Percentiles rank a stretch among this genome's conserved stretches.
Conservation (phyloP, 345 rosid species). For the Turnera subulata region DNA sequence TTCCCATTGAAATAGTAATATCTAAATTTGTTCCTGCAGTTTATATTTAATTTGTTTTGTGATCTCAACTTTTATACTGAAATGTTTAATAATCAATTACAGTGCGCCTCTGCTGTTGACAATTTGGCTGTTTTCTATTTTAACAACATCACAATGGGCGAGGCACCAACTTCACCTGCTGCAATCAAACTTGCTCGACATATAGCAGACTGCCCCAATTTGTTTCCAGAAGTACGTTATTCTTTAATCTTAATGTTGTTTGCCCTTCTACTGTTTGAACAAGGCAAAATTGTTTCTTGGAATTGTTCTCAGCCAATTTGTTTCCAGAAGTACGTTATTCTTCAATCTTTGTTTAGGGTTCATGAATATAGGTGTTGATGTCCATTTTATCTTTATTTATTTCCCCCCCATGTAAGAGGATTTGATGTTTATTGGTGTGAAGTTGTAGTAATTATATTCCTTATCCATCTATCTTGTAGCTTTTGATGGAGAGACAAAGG, state of each 20-base stretch:
- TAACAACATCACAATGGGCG: conserved; percentile 95
- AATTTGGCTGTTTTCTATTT: conserved; percentile 94
- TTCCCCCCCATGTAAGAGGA: no score
- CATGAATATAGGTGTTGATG: no score
- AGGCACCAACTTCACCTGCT: conserved; percentile 72
- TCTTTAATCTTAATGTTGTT: background rate
- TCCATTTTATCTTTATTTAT: no score
- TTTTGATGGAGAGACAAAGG: no score
- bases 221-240: conserved; percentile 84
- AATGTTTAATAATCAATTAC: no score
- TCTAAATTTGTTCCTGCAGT: background rate
- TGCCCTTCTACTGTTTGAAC: background rate
- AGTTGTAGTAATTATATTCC: background rate
- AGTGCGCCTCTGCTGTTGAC: conserved; percentile 97
- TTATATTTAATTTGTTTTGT: background rate
- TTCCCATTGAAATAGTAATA: background rate
- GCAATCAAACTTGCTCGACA: conserved; percentile 75
- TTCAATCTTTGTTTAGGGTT: no score
- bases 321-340: no score
- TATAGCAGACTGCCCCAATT: conserved; percentile 85
- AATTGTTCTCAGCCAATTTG: no score
- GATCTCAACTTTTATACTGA: no score
- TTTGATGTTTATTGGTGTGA: background rate
- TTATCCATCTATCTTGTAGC: background rate
- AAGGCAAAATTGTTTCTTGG: background rate